phyloP scores from a whole-genome alignment of 768 basidiomycete species.

The Pilatotrama ljubarskyi region DNA sequence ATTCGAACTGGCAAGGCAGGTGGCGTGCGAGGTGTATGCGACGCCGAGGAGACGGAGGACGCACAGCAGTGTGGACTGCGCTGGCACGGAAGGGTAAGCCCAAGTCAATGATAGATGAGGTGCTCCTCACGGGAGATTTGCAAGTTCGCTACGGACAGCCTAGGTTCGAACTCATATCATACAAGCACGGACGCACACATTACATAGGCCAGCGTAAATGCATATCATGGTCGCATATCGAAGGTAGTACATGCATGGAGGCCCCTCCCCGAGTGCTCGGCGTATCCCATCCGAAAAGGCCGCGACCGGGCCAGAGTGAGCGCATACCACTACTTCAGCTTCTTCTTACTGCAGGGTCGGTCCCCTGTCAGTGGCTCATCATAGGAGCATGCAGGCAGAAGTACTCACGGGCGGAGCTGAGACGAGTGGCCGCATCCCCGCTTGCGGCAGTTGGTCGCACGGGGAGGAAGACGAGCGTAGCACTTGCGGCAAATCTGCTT shows the following conservation, averaged over 20 bases:
- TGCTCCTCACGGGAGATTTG: too few relatives aligned
- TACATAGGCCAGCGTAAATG: constrained; percentile 20
- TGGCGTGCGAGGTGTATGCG: constrained; percentile 85
- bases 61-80: too few relatives aligned
- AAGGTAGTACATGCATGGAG: constrained; percentile 18
- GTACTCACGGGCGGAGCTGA: constrained; percentile 85
- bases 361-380: not conserved
- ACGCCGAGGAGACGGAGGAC: constrained; percentile 18
- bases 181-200: constrained; percentile 14
- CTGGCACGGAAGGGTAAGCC: too few relatives aligned
- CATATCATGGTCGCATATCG: constrained; percentile 22
- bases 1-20: too few relatives aligned
- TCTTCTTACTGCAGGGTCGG: constrained; percentile 74
- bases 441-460: constrained; percentile 99
- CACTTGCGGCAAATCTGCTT: constrained; percentile 99
- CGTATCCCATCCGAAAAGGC: constrained; percentile 13
- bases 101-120: too few relatives aligned
- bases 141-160: too few relatives aligned
- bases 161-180: constrained; percentile 5
- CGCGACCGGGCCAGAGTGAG: constrained; percentile 5
- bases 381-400: not conserved
- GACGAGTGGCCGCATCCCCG: constrained; percentile 88
- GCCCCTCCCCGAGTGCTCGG: constrained; percentile 15
- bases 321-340: constrained; percentile 75
- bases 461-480: constrained; percentile 98